These are phyloP conservation scores for Thymus quinquecostatus DNA, from an alignment of 257 asterid species.

Conservation along the genomic window DNA sequence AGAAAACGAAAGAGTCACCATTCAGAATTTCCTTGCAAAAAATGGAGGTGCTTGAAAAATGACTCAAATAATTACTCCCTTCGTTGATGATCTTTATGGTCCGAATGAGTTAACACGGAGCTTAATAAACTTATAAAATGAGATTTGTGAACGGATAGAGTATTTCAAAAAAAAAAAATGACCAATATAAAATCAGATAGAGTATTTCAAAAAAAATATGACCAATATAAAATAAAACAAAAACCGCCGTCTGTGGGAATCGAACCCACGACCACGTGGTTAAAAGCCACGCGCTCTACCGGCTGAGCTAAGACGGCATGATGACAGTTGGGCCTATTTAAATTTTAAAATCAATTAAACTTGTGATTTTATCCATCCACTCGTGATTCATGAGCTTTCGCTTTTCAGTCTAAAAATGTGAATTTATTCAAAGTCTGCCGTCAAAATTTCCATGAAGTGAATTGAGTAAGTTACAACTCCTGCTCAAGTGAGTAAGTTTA, in stretches of 20 bases:
- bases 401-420: neutral
- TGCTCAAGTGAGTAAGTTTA: neutral
- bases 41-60: too few species aligned
- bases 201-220: too few species aligned
- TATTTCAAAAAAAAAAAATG: too few species aligned
- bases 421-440: neutral
- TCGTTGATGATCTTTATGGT: too few species aligned
- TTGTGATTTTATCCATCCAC: neutral
- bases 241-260: constrained; percentile 89
- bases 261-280: constrained; percentile 99
- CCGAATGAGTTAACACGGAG: too few species aligned
- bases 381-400: neutral
- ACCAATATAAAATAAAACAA: too few species aligned
- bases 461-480: neutral
- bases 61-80: too few species aligned
- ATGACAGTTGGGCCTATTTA: accelerated
- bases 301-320: constrained; percentile 91
- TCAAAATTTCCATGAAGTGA: neutral
- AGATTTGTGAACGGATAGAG: too few species aligned
- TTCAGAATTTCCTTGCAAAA: too few species aligned
- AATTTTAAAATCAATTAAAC: neutral
- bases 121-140: too few species aligned
- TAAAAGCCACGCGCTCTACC: constrained; percentile 99
- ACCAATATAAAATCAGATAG: neutral
- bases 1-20: neutral